These are phyloP conservation scores for Thelonectria discophora DNA, from an alignment of 2,329 filamentous ascomycete genomes.

Conservation along the genomic window DNA sequence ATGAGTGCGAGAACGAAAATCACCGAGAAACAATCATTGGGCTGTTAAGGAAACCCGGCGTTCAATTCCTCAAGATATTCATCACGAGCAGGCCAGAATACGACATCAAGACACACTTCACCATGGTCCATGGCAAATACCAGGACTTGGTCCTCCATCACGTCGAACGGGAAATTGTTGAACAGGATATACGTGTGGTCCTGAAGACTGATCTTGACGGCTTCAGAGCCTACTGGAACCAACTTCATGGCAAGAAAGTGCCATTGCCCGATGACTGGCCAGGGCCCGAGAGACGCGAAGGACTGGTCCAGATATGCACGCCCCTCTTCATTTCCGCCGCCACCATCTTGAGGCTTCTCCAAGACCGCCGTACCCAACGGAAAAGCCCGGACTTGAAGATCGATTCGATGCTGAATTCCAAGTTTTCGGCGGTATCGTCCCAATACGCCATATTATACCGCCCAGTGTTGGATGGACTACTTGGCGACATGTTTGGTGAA, in stretches of 20 bases:
- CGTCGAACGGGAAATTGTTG: background rate
- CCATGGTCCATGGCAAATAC: background rate
- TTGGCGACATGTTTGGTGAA: background rate
- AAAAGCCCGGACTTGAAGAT: conserved; percentile 33
- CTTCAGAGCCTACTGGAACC: conserved; percentile 37
- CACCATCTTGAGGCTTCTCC: conserved; percentile 44
- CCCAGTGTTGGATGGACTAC: background rate
- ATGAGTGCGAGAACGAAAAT: conserved; percentile 38
- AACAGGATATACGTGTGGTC: conserved; percentile 1
- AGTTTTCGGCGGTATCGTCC: conserved; percentile 10
- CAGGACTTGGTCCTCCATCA: background rate
- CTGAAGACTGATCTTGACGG: conserved; percentile 35
- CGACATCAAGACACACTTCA: conserved; percentile 38
- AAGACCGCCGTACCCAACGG: conserved; percentile 14
- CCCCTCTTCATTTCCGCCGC: conserved; percentile 49
- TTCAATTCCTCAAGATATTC: conserved; percentile 45
- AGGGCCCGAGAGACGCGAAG: conserved; percentile 1
- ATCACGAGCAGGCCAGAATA: conserved; percentile 54
- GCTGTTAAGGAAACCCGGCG: conserved; percentile 25
- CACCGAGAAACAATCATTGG: conserved; percentile 47
- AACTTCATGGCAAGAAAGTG: conserved; percentile 2
- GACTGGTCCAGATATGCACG: conserved; percentile 41
- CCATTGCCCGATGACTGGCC: conserved; percentile 46
- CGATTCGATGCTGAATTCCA: conserved; percentile 9
- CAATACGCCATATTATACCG: conserved; percentile 26